Conservation (phyloP, 2,329 filamentous ascomycete species). For the Rhynchosporium agropyri region DNA sequence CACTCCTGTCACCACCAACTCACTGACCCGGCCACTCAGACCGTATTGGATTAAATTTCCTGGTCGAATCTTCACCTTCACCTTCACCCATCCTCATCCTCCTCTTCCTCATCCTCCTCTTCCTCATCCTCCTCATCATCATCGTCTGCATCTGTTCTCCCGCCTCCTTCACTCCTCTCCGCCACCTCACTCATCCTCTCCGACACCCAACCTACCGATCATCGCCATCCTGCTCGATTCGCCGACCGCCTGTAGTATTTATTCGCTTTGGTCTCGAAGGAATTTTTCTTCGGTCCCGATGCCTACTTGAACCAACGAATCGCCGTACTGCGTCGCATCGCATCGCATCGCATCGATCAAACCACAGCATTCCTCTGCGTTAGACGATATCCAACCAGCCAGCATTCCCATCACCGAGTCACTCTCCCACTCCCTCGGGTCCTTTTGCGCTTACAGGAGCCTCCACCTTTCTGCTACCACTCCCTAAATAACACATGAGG, state of each 20-base stretch:
- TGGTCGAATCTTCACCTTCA: background rate
- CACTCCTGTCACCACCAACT: too few relatives aligned
- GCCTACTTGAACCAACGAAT: too few relatives aligned
- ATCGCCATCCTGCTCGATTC: too few relatives aligned
- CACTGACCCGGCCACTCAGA: too few relatives aligned
- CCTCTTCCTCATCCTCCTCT: background rate
- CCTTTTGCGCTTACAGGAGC: conserved; percentile 4
- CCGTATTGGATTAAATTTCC: too few relatives aligned
- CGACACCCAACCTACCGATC: conserved; percentile 4
- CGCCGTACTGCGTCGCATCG: too few relatives aligned
- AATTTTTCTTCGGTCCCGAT: too few relatives aligned
- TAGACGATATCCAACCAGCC: too few relatives aligned
- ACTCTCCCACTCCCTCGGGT: background rate
- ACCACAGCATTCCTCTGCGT: too few relatives aligned
- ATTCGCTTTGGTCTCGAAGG: too few relatives aligned
- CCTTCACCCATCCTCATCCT: background rate
- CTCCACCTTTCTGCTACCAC: background rate
- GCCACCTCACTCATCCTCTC: background rate
- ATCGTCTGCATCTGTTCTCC: background rate
- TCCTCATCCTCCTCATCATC: background rate
- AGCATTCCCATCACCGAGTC: conserved; percentile 5
- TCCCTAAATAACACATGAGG: background rate
- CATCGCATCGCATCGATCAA: too few relatives aligned
- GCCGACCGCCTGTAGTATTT: too few relatives aligned
- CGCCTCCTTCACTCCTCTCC: background rate